Conservation (phyloP, 1,284 basidiomycete genomes). For the Cryptococcus sp. region DNA sequence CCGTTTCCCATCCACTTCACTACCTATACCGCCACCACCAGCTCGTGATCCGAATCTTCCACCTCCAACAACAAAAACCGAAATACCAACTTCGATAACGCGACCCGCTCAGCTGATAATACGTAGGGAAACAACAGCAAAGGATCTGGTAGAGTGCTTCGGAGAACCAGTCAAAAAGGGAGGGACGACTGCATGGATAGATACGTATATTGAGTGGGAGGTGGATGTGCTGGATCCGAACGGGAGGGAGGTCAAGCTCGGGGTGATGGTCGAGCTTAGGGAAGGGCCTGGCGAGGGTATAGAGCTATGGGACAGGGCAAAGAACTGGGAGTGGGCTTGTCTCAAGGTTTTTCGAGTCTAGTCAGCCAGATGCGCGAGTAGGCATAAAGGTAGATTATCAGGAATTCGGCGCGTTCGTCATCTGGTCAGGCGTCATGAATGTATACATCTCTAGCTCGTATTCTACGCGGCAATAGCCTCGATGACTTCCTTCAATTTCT, state of each 20-base stretch:
- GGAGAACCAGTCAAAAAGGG: conserved; percentile 85
- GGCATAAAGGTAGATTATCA: background rate
- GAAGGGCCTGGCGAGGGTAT: background rate
- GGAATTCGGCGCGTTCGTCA: conserved; percentile 3
- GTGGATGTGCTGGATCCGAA: conserved; percentile 66
- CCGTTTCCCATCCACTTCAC: conserved; percentile 51
- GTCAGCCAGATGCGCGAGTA: no score
- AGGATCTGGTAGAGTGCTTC: conserved; percentile 64
- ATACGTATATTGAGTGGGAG: conserved; percentile 60
- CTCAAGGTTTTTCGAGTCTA: background rate
- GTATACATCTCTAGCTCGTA: background rate
- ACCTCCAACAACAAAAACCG: conserved; percentile 8
- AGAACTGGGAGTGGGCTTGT: background rate
- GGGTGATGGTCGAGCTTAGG: conserved; percentile 71
- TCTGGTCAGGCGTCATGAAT: background rate
- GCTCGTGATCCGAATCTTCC: background rate
- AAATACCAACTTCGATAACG: conserved; percentile 8
- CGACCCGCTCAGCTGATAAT: conserved; percentile 53
- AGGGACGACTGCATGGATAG: conserved; percentile 76
- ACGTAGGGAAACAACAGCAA: conserved; percentile 58
- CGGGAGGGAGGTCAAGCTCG: conserved; percentile 50
- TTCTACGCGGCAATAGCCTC: conserved; percentile 50
- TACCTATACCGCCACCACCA: conserved; percentile 34
- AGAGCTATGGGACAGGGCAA: background rate
- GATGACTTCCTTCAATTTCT: conserved; percentile 70